Base-by-base conservation (phyloP, 2,329 filamentous ascomycete genomes). In the Helotiales sp. region DNA sequence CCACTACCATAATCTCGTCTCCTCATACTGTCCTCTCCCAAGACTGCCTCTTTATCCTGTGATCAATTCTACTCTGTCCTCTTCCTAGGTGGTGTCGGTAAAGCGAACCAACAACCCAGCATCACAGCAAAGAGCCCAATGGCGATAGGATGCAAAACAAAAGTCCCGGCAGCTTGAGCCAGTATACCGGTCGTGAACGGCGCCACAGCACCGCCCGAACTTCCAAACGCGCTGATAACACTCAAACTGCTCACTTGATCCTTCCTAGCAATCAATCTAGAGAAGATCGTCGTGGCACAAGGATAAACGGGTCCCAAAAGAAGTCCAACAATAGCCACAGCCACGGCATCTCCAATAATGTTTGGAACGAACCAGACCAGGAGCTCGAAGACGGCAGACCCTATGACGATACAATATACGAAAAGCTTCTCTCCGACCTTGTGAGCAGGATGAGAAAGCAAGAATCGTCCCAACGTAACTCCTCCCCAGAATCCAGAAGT, bases 301-400 rank as follows among this genome's bases (percentile, higher is more conserved):
- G 91, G 90, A 68, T 92, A 96, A 4, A 96, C 80, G 0, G 91
- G 90, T 0, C 91, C 91, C 0, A 96, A 77, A 29, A 95, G 73
- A 7, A 95, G 73, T 12, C 91, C 91, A 17, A 95, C 80, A 24
- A 95, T 74, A 72, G 84, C 76, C 3, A 90, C 81, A 2, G 85
- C 81, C 1, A 89, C 86, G 17, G 86, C 84, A 63, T 89, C 81
- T 13, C 86, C 86, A 30, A 90, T 76, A n/a, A 93, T 76, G 69
- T 91, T 90, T 1, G 89, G 90, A 25, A 93, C 81, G 30, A 85
- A 75, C 91, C 91, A 95, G 9, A 90, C 86, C 25, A 95, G 76
- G n/a, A 92, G 72, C 73, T 95, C 83, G 62, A 93, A 89, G 0
- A 81, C 75, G 3, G 85, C 77, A 0, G 88, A 83, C 2, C 86